Base-by-base conservation (phyloP, 2,329 filamentous ascomycete species). In the Pseudomassariella vexata region DNA sequence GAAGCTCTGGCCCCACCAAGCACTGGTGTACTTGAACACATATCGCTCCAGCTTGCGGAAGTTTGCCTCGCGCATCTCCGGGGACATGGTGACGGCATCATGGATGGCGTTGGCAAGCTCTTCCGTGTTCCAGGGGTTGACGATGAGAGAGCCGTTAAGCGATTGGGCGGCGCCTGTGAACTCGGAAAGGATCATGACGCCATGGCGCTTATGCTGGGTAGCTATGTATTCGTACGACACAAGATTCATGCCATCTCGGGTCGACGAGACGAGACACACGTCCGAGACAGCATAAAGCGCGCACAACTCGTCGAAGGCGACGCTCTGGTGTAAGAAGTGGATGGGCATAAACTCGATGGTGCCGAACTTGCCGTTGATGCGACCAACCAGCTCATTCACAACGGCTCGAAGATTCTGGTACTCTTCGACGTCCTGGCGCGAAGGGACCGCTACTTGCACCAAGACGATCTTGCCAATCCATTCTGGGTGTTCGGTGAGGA, bases 301-400 rank as follows among this genome's bases (percentile, higher is more conserved):
- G 30, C 94, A 89, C 21, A 98, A 77, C 63, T 96, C 92, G 47
- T 95, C 88, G 48, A 96, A 95, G 29, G 79, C 79, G 52, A 96
- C 88, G 5, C 86, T 94, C 64, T 95, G 94, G 66, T 96, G 92
- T 50, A 96, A 80, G 66, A 95, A 96, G 62, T 96, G 92, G 48
- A 98, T 96, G 1, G 92, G 92, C 83, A 94, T 95, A 65, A 95
- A 96, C 60, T 96, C 90, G 51, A 96, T 83, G 19, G 89, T 95
- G 56, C 90, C 89, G 52, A 95, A 96, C 55, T 85, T 88, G 52
- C 92, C 92, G 55, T 98, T 98, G 65, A 98, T 96, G 39, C 90
- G 79, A 22, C 92, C 92, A 10, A 96, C 90, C 9, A 96, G 75
- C 65, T 98, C 92, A 57, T 96, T 98, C 53, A 95, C 89, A 4